Evolutionary conservation across 2,329 filamentous ascomycete genomes (phyloP).

Genomic region (Fusarium udum): DNA sequence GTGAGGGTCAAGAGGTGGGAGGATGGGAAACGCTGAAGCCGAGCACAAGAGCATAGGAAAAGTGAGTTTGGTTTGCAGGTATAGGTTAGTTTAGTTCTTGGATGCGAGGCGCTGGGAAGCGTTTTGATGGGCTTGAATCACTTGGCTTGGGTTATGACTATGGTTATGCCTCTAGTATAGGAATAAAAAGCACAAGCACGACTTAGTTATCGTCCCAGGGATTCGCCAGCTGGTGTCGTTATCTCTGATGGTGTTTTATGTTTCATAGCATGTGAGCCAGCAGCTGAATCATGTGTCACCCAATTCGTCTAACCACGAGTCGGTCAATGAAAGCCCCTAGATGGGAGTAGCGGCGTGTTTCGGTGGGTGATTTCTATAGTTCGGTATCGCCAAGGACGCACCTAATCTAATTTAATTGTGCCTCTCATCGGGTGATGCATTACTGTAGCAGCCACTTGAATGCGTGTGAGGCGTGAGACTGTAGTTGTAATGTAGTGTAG

Average conservation of each 20-base stretch:
- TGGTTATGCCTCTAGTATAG: not conserved
- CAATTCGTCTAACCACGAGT: not conserved
- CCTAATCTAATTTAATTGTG: not conserved
- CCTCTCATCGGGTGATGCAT: constrained; percentile 10
- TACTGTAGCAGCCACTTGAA: not conserved
- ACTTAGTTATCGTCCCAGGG: not conserved
- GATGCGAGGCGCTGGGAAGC: constrained; percentile 25
- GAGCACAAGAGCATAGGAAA: constrained; percentile 40
- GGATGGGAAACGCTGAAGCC: constrained; percentile 67
- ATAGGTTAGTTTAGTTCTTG: not conserved
- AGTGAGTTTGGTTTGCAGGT: not conserved
- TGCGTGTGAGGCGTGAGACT: not conserved
- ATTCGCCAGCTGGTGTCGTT: not conserved
- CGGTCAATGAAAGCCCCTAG: not conserved
- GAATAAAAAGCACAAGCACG: constrained; percentile 2
- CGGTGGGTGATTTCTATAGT: not conserved
- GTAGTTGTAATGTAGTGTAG: no score
- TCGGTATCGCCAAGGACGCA: not conserved
- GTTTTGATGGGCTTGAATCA: constrained; percentile 1
- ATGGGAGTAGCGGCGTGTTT: not conserved
- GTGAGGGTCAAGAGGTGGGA: constrained; percentile 59
- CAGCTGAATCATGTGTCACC: constrained; percentile 20
- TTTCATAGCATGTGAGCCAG: constrained; percentile 23
- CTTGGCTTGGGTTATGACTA: not conserved
- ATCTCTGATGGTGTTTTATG: not conserved